Percentiles rank a stretch among this genome's conserved stretches.
phyloP scores from a whole-genome alignment of 2,329 filamentous ascomycete genomes.

The Akanthomyces lecanii region DNA sequence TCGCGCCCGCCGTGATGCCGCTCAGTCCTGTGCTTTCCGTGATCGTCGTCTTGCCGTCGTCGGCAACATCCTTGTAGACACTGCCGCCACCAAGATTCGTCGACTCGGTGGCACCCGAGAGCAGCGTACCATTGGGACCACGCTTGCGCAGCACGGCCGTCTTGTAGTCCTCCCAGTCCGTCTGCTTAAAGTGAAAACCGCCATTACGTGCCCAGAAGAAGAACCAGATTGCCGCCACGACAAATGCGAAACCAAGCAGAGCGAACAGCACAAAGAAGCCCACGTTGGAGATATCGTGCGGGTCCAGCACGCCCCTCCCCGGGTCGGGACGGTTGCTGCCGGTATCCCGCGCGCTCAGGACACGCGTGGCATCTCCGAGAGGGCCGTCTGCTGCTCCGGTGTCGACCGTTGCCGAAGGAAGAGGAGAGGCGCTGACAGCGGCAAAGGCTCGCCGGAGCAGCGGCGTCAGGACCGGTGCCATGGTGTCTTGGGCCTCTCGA shows the following conservation, averaged over 20 bases:
- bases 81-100: constrained; percentile 86
- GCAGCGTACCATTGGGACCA: constrained; percentile 81
- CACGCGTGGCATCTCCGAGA: constrained; percentile 30
- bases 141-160: constrained; percentile 84
- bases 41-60: constrained; percentile 42
- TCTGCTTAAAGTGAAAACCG: constrained; percentile 78
- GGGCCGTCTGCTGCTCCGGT: neutral
- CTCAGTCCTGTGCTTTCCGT: constrained; percentile 45
- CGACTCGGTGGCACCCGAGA: constrained; percentile 75
- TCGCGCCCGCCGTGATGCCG: constrained; percentile 55
- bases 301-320: constrained; percentile 46
- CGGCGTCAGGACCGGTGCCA: constrained; percentile 13
- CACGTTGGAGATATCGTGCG: constrained; percentile 57
- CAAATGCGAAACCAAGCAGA: constrained; percentile 72
- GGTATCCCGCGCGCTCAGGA: constrained; percentile 41
- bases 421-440: neutral
- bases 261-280: constrained; percentile 84
- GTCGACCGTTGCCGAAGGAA: neutral
- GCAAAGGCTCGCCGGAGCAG: constrained; percentile 12
- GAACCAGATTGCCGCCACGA: constrained; percentile 82
- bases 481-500: neutral
- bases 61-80: constrained; percentile 69
- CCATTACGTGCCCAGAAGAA: constrained; percentile 98
- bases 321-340: constrained; percentile 32
- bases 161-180: constrained; percentile 99